Conservation (phyloP, 164 flowering plant species). For the Macadamia tetraphylla region DNA sequence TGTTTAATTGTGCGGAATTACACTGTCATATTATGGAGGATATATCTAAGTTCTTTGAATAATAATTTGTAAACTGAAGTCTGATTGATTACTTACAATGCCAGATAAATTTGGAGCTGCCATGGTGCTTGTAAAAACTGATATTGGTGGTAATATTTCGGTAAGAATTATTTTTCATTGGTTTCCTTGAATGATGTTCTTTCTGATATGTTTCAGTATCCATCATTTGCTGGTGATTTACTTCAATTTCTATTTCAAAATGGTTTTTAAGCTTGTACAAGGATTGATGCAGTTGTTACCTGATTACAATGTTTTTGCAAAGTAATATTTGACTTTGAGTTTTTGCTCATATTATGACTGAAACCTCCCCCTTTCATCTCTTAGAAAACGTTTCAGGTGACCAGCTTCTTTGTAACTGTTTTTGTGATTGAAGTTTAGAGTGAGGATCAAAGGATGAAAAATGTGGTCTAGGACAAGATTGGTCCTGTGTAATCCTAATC, state of each 20-base stretch:
- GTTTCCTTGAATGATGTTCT: background rate
- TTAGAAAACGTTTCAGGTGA: no score
- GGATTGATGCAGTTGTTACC: background rate
- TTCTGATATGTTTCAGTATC: background rate
- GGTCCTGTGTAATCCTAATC: no score
- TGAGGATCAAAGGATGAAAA: no score
- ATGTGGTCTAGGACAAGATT: no score
- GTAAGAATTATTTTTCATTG: conserved; percentile 28
- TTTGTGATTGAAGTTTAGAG: no score
- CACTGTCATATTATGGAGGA: no score
- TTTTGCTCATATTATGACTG: background rate
- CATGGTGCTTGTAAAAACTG: conserved; percentile 77
- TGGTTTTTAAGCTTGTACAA: background rate
- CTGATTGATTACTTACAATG: conserved; percentile 3
- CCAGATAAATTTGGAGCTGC: conserved; percentile 90
- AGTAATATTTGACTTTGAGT: background rate
- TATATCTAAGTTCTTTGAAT: background rate
- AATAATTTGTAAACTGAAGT: background rate
- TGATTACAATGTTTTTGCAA: background rate
- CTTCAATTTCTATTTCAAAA: background rate
- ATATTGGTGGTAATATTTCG: conserved; percentile 77
- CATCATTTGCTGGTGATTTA: background rate
- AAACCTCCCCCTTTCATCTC: background rate
- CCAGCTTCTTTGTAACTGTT: no score
- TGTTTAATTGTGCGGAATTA: no score